A percentile compares a stretch with the other conserved stretches of the same genome.
phyloP scores from a whole-genome alignment of 257 asterid genomes.

The Marsdenia floribunda region DNA sequence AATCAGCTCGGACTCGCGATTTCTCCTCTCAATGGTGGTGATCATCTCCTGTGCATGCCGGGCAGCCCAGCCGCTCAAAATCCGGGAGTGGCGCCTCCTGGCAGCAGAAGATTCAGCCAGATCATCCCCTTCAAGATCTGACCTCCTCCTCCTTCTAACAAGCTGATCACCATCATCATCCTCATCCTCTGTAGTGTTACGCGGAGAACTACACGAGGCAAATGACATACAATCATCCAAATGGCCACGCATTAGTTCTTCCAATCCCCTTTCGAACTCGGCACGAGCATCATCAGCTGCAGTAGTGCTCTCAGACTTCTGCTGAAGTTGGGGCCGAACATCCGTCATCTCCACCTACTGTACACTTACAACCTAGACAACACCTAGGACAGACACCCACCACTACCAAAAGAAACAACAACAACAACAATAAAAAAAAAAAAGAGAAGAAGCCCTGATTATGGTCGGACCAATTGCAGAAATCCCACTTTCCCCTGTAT shows the following conservation, averaged over 20 bases:
- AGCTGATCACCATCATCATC: conserved; percentile 84
- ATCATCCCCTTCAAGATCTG: conserved; percentile 90
- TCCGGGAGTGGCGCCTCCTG: conserved; percentile 80
- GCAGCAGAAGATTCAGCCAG: conserved; percentile 96
- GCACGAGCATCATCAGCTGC: conserved; percentile 51
- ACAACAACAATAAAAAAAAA: neutral
- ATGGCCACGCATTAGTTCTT: conserved; percentile 79
- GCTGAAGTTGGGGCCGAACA: conserved; percentile 73
- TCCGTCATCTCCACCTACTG: conserved; percentile 58
- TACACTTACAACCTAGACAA: conserved; percentile 21
- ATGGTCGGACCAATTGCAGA: conserved; percentile 15
- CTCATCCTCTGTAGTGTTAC: conserved; percentile 60
- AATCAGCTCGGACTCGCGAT: conserved; percentile 82
- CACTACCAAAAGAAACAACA: neutral
- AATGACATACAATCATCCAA: conserved; percentile 88
- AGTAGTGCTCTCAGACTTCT: conserved; percentile 79
- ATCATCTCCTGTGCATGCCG: conserved; percentile 90
- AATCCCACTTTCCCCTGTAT: conserved; percentile 26
- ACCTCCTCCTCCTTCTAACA: conserved; percentile 77
- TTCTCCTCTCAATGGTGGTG: conserved; percentile 83
- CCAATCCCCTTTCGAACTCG: conserved; percentile 85
- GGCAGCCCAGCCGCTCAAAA: conserved; percentile 83
- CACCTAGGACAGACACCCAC: conserved; percentile 21
- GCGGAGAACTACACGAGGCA: conserved; percentile 81
- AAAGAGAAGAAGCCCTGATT: conserved; percentile 9